Percentiles rank a stretch among this genome's conserved stretches.
phyloP scores from a whole-genome alignment of 2,329 filamentous ascomycete genomes.

The Paraphaeosphaeria sporulosa region DNA sequence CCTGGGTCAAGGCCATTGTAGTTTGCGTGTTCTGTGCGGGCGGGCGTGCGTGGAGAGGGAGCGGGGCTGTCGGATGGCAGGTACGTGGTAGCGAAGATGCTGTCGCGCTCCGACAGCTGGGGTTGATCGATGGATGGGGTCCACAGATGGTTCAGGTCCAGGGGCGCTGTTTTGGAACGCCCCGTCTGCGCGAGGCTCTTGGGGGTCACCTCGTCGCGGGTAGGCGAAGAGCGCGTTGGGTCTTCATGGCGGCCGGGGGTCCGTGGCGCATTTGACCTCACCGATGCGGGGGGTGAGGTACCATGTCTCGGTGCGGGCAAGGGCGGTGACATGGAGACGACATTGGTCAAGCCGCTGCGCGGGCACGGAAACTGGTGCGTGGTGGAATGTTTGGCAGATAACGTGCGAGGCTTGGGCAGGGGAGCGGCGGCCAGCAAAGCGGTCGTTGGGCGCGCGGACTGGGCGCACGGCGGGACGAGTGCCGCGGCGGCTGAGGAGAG shows the following conservation, averaged over 20 bases:
- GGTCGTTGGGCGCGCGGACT: slow-evolving; percentile 30
- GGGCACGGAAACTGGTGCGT: slow-evolving; percentile 34
- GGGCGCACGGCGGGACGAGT: slow-evolving; percentile 27
- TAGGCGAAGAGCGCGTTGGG: slow-evolving; percentile 26
- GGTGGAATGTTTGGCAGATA: slow-evolving; percentile 45
- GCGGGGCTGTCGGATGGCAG: slow-evolving; percentile 59
- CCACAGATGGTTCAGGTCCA: slow-evolving; percentile 45
- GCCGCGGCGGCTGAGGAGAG: slow-evolving; percentile 24
- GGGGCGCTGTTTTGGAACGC: slow-evolving; percentile 49
- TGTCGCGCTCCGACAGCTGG: slow-evolving; percentile 68
- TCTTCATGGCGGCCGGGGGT: slow-evolving; percentile 32
- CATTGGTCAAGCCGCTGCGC: slow-evolving; percentile 50
- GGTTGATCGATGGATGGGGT: slow-evolving; percentile 52
- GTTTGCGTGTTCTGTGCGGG: slow-evolving; percentile 24
- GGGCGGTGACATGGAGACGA: slow-evolving; percentile 53
- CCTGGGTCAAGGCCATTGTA: slow-evolving; percentile 40
- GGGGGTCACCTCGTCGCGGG: slow-evolving; percentile 34
- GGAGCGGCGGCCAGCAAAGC: slow-evolving; percentile 26
- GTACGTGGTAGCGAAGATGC: slow-evolving; percentile 70
- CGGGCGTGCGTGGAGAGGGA: slow-evolving; percentile 46
- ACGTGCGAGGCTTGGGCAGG: slow-evolving; percentile 25
- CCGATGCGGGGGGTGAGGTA: slow-evolving; percentile 50
- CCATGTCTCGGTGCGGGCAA: slow-evolving; percentile 45
- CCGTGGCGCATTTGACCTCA: slow-evolving; percentile 46
- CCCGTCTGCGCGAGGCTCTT: slow-evolving; percentile 47